Evolutionary conservation across 1,284 basidiomycete species (phyloP).

Genomic region (Tylopilus orsonianus): DNA sequence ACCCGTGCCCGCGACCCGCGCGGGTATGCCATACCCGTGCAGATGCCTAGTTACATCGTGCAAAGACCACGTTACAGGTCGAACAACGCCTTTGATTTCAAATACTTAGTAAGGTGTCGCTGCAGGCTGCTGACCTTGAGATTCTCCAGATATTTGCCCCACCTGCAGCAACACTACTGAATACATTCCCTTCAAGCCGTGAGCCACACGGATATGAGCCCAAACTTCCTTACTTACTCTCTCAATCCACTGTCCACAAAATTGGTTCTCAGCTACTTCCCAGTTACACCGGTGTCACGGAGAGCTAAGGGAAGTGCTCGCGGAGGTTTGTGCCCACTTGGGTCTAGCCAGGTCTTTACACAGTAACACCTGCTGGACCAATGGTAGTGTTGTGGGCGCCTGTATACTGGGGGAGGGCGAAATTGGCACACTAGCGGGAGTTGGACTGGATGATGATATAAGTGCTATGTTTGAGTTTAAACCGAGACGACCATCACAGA

Average conservation of each 20-base stretch:
- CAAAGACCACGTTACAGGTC: conserved; percentile 9
- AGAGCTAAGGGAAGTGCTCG: not conserved
- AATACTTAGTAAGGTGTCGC: conserved; percentile 14
- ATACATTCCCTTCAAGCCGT: conserved; percentile 16
- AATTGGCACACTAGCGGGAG: not conserved
- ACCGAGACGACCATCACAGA: not conserved
- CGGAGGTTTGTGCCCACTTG: not conserved
- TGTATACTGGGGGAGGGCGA: not conserved
- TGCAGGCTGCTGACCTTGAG: conserved; percentile 18
- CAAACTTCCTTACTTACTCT: conserved; percentile 16
- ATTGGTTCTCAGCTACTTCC: not conserved
- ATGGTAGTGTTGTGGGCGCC: not conserved
- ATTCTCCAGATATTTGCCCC: conserved; percentile 13
- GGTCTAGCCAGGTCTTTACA: not conserved
- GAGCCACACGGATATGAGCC: conserved; percentile 12
- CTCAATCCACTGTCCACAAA: conserved; percentile 9
- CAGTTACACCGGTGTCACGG: conserved; percentile 10
- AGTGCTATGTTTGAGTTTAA: not conserved
- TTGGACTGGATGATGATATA: not conserved
- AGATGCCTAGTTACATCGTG: conserved; percentile 14
- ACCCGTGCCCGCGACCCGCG: too few relatives aligned
- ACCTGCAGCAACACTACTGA: conserved; percentile 5
- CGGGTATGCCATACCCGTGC: too few relatives aligned
- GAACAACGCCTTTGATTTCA: conserved; percentile 19
- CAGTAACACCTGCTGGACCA: not conserved